A percentile compares a stretch with the other conserved stretches of the same genome.
These are phyloP conservation scores for Fusarium incarnatum DNA, from an alignment of 2,329 filamentous ascomycete species.

Conservation along the genomic window DNA sequence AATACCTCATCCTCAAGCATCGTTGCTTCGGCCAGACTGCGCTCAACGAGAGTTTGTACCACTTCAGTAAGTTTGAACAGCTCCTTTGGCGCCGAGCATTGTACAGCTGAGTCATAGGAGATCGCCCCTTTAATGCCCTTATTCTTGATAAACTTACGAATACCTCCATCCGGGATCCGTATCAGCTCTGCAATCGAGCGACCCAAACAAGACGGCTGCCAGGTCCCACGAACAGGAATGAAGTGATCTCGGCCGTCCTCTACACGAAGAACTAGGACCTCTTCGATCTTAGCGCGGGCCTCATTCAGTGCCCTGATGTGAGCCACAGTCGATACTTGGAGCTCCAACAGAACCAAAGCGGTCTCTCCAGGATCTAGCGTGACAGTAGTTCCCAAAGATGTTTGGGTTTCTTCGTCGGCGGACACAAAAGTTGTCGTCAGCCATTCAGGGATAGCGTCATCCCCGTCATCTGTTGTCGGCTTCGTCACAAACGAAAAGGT, in stretches of 20 bases:
- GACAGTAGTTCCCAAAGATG: constrained; percentile 61
- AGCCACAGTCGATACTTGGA: constrained; percentile 72
- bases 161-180: constrained; percentile 84
- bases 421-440: constrained; percentile 73
- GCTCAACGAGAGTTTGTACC: constrained; percentile 69
- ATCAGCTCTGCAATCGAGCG: constrained; percentile 90
- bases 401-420: constrained; percentile 50
- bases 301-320: constrained; percentile 79
- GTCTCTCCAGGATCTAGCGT: constrained; percentile 88
- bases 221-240: constrained; percentile 80
- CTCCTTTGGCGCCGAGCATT: constrained; percentile 86
- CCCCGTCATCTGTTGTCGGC: constrained; percentile 63
- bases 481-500: constrained; percentile 83
- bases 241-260: constrained; percentile 90
- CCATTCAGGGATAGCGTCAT: constrained; percentile 69
- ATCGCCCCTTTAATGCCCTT: constrained; percentile 61
- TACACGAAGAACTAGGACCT: constrained; percentile 88
- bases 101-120: constrained; percentile 68
- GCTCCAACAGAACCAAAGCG: constrained; percentile 74
- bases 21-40: constrained; percentile 69
- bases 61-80: constrained; percentile 89
- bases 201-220: constrained; percentile 85
- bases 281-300: constrained; percentile 74
- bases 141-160: constrained; percentile 63
- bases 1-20: constrained; percentile 68